Evolutionary conservation across 2,329 filamentous ascomycete species (phyloP).

Genomic region (Chalara sp.): DNA sequence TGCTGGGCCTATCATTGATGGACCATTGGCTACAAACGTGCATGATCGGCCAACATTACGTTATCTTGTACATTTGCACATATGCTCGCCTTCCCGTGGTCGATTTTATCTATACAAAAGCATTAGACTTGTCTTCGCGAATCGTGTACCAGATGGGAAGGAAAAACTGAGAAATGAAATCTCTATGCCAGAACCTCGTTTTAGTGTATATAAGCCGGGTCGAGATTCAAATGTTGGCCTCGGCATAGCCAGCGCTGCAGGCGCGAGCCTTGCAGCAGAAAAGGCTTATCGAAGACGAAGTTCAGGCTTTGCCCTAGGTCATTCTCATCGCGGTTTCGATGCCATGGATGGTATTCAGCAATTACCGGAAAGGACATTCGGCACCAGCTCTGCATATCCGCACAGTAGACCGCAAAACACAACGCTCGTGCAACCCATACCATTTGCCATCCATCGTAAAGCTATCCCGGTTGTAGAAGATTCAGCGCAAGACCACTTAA

Average conservation of each 20-base stretch:
- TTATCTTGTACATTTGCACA: slow-evolving; percentile 88
- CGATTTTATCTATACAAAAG: slow-evolving; percentile 88
- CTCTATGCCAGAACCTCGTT: slow-evolving; percentile 80
- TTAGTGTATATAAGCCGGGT: slow-evolving; percentile 67
- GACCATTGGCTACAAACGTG: slow-evolving; percentile 32
- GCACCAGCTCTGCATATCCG: slow-evolving; percentile 11
- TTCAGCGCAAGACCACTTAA: slow-evolving; percentile 12
- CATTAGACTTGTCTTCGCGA: slow-evolving; percentile 92
- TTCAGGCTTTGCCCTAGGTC: slow-evolving; percentile 36
- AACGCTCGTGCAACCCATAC: slow-evolving; percentile 41
- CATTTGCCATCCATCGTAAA: slow-evolving; percentile 36
- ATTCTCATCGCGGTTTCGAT: slow-evolving; percentile 21
- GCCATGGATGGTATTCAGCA: slow-evolving; percentile 22
- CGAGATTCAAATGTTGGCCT: slow-evolving; percentile 19
- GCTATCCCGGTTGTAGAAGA: slow-evolving; percentile 6
- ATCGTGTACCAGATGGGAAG: slow-evolving; percentile 90
- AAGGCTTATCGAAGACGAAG: slow-evolving; percentile 53
- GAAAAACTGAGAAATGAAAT: slow-evolving; percentile 88
- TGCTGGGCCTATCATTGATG: slow-evolving; percentile 72
- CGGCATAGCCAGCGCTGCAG: slow-evolving; percentile 31
- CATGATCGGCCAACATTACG: slow-evolving; percentile 67
- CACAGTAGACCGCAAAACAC: slow-evolving; percentile 20
- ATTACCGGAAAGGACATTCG: slow-evolving; percentile 17
- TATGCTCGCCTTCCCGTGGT: slow-evolving; percentile 78
- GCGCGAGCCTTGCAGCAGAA: slow-evolving; percentile 48